Conservation (phyloP, 2,329 filamentous ascomycete genomes). For the Triangularia verruculosa region DNA sequence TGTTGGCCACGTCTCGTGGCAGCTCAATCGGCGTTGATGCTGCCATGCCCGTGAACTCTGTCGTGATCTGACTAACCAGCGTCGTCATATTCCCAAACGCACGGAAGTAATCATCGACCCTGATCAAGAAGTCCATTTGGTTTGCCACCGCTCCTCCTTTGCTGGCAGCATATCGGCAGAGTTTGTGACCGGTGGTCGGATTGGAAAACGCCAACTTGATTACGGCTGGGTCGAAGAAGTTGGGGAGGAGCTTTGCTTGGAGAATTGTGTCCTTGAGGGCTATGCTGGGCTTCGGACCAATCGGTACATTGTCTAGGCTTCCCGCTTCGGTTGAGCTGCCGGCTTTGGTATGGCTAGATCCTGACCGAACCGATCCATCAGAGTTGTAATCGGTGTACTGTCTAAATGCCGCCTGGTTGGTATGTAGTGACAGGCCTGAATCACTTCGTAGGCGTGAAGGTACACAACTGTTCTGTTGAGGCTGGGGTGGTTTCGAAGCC, state of each 20-base stretch:
- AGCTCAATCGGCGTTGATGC: conserved; percentile 42
- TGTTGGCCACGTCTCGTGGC: conserved; percentile 38
- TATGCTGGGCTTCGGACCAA: background rate
- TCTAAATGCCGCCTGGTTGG: conserved; percentile 43
- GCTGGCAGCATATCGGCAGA: conserved; percentile 47
- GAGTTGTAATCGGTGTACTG: conserved; percentile 46
- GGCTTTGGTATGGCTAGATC: conserved; percentile 16
- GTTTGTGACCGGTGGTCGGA: conserved; percentile 43
- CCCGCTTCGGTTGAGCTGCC: conserved; percentile 17
- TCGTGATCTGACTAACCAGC: conserved; percentile 37
- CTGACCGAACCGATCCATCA: conserved; percentile 35
- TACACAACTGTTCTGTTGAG: conserved; percentile 24
- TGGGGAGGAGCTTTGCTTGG: conserved; percentile 32
- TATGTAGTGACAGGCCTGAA: conserved; percentile 45
- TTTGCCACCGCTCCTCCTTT: conserved; percentile 44
- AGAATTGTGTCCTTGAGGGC: conserved; percentile 10
- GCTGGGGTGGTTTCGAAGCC: conserved; percentile 20
- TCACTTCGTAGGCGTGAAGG: conserved; percentile 40
- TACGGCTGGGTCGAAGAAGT: conserved; percentile 49
- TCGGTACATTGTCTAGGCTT: conserved; percentile 23
- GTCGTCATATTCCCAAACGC: conserved; percentile 40
- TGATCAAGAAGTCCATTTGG: conserved; percentile 49
- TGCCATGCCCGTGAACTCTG: conserved; percentile 38
- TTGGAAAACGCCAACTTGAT: conserved; percentile 51
- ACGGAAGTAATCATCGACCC: conserved; percentile 45